These are phyloP conservation scores for Diaporthe longicolla DNA, from an alignment of 2,329 filamentous ascomycete species.

Conservation along the genomic window DNA sequence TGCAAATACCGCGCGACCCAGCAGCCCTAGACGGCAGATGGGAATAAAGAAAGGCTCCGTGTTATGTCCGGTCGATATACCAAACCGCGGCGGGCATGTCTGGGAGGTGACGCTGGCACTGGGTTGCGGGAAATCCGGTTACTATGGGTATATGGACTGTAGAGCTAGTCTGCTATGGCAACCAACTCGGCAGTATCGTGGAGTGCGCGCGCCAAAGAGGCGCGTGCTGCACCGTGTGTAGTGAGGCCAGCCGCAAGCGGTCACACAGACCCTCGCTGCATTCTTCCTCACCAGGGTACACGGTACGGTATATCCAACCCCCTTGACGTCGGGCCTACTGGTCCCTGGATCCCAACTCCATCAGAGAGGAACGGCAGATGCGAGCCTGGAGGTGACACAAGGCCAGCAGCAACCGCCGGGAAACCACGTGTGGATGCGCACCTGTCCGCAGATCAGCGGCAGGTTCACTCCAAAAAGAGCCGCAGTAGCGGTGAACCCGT, in stretches of 20 bases:
- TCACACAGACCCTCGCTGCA: background rate
- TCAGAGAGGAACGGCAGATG: constrained; percentile 6
- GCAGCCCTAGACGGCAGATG: background rate
- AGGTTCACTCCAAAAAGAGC: constrained; percentile 13
- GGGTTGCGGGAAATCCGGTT: background rate
- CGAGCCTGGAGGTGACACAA: constrained; percentile 32
- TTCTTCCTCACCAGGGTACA: background rate
- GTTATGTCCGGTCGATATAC: constrained; percentile 11
- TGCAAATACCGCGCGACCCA: background rate
- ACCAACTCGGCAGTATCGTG: constrained; percentile 6
- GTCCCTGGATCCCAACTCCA: background rate
- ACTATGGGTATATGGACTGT: background rate
- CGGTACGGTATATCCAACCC: background rate
- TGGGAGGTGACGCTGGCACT: constrained; percentile 14
- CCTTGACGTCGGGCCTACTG: background rate
- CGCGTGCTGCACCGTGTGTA: constrained; percentile 13
- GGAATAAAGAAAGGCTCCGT: constrained; percentile 6
- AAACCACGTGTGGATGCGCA: constrained; percentile 38
- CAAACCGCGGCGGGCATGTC: background rate
- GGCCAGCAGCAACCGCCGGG: constrained; percentile 6
- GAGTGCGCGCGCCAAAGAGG: constrained; percentile 8
- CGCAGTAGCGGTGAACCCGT: constrained; percentile 37
- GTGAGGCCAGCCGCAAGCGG: constrained; percentile 7
- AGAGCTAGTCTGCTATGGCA: background rate
- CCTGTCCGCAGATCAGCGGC: constrained; percentile 37